Base-by-base conservation (phyloP, 2,329 filamentous ascomycete species). In the Ascochyta koolunga region DNA sequence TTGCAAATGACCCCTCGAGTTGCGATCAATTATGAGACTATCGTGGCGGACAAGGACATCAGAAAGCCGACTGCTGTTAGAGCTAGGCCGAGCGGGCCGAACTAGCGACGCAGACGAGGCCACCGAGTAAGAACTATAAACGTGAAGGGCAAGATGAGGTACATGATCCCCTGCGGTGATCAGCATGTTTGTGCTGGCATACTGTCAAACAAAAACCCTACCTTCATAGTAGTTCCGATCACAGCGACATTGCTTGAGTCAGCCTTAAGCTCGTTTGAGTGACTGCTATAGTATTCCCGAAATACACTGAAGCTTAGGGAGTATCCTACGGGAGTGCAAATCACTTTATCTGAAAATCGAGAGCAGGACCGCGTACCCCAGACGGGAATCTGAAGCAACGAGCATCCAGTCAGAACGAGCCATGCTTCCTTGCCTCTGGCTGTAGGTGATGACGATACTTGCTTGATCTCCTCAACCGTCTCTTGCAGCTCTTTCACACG, bases 131-230 rank as follows among this genome's bases (percentile, higher is more conserved):
- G 47, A 1, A 73, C 32, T 2, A 66, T 58, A 31, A 77, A 70
- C 4, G 74, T 65, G 35, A 79, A 49, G 1, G 77, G 77, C 2
- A 71, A 71, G 24, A 62, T 66, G 21, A 80, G 68, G 63, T 79
- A 80, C 62, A 79, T 74, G 22, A 79, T 69, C 5, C 78, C 79
- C 59, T 54, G n/a, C 6, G 15, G 2, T n/a, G 4, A 33, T 54
- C 15, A 54, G 51, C 19, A 31, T 35, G 5, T n/a, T 6, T 6
- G 10, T 11, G 10, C 27, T 5, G 7, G 9, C 16, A 5, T 9
- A 6, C 21, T 21, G 2, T 16, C 5, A 7, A 7, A 35, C 22
- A 2, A n/a, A 3, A 37, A 38, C 27, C 65, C 31, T 49, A 66
- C 63, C 6, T 56, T 65, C 27, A 64, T 50, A 11, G 59, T 66